Evolutionary conservation across 164 flowering plant species (phyloP).

Genomic region (Annona cherimola): DNA sequence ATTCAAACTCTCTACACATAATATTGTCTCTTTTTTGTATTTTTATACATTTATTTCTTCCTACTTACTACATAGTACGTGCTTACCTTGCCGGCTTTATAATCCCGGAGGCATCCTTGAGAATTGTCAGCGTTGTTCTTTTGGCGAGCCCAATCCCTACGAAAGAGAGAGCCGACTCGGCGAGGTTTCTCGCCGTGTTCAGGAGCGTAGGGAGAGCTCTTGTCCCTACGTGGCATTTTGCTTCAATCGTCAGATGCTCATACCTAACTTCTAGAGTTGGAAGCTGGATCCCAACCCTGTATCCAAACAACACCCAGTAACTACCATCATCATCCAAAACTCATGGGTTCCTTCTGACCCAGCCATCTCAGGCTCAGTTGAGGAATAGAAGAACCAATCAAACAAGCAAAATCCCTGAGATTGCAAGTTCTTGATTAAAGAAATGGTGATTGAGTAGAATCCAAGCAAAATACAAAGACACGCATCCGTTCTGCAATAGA

Average conservation of each 20-base stretch:
- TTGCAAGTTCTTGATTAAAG: not conserved
- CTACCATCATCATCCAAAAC: not conserved
- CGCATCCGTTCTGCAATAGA: no score
- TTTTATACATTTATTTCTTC: not conserved
- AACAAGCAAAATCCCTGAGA: not conserved
- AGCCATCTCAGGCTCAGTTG: not conserved
- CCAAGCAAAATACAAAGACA: not conserved
- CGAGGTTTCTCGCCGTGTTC: constrained; percentile 28
- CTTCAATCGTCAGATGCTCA: constrained; percentile 31
- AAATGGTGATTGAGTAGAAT: not conserved
- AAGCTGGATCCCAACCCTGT: constrained; percentile 32
- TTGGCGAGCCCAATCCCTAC: constrained; percentile 58
- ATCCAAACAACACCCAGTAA: constrained; percentile 1
- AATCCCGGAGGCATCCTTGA: constrained; percentile 79
- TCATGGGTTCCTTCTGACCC: not conserved
- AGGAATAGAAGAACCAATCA: not conserved
- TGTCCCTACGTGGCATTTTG: constrained; percentile 30
- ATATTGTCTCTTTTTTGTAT: no score
- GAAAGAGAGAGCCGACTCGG: constrained; percentile 49
- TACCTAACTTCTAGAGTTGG: constrained; percentile 39
- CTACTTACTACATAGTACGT: not conserved
- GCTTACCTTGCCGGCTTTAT: constrained; percentile 80
- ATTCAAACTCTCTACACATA: not conserved
- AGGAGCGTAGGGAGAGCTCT: constrained; percentile 40
- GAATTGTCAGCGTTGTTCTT: constrained; percentile 66